Conservation (phyloP, 805 yeast species). For the Metschnikowia cubensis region DNA sequence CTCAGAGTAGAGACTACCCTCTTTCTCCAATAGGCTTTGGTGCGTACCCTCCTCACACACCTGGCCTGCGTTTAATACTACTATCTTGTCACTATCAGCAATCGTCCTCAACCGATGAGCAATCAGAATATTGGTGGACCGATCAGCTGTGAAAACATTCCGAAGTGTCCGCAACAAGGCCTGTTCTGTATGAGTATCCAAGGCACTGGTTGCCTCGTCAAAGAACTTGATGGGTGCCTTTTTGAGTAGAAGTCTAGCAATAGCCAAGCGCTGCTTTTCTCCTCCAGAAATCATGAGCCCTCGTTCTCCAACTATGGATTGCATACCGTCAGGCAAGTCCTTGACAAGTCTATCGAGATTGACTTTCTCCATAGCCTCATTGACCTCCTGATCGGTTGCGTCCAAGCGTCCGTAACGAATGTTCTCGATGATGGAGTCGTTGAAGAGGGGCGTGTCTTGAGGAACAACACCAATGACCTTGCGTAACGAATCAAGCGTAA, state of each 20-base stretch:
- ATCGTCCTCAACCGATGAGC: slow-evolving; percentile 93
- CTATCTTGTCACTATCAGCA: slow-evolving; percentile 90
- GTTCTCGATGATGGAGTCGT: slow-evolving; percentile 84
- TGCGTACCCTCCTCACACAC: slow-evolving; percentile 92
- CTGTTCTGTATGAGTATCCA: slow-evolving; percentile 96
- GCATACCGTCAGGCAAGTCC: slow-evolving; percentile 77
- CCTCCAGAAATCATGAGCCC: slow-evolving; percentile 99
- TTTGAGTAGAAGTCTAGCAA: slow-evolving; percentile 84
- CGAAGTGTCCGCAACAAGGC: slow-evolving; percentile 72
- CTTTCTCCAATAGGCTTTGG: slow-evolving; percentile 48
- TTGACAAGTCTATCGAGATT: slow-evolving; percentile 58
- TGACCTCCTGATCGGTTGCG: slow-evolving; percentile 71
- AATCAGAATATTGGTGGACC: slow-evolving; percentile 80
- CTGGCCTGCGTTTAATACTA: slow-evolving; percentile 72
- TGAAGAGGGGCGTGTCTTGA: slow-evolving; percentile 94
- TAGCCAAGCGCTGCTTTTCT: slow-evolving; percentile 92
- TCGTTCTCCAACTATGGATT: slow-evolving; percentile 90
- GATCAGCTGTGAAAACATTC: slow-evolving; percentile 49
- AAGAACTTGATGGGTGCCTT: slow-evolving; percentile 87
- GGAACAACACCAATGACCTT: slow-evolving; percentile 87
- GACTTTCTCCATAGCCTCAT: slow-evolving; percentile 61
- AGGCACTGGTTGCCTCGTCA: slow-evolving; percentile 95
- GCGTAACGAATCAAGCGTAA: slow-evolving; percentile 73
- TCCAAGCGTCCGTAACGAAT: slow-evolving; percentile 77
- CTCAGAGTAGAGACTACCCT: slow-evolving; percentile 64